A percentile compares a stretch with the other conserved stretches of the same genome.
Conservation (phyloP, 192 early-diverging fungal species). For the Jimgerdemannia flammicorona region DNA sequence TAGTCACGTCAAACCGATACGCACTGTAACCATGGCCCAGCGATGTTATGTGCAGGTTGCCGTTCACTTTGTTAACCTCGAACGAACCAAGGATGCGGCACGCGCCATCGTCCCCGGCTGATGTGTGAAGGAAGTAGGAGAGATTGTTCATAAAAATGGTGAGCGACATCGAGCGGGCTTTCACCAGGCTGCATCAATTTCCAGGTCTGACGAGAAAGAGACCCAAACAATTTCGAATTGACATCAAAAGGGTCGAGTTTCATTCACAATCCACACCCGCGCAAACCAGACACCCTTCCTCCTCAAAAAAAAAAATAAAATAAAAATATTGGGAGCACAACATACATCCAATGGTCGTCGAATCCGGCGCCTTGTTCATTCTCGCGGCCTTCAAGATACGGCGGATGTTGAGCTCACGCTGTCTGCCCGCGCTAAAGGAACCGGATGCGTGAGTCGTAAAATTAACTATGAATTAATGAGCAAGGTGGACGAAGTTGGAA, state of each 20-base stretch:
- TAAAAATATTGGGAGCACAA: background rate
- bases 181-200: too few relatives aligned
- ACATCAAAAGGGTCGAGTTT: too few relatives aligned
- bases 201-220: too few relatives aligned
- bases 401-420: background rate
- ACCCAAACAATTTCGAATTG: too few relatives aligned
- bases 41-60: slow-evolving; percentile 90
- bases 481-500: too few relatives aligned
- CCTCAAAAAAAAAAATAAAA: too few relatives aligned
- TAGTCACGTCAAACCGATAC: background rate
- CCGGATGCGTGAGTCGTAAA: too few relatives aligned
- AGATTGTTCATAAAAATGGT: too few relatives aligned
- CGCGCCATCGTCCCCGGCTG: slow-evolving; percentile 42
- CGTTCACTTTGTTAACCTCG: slow-evolving; percentile 74
- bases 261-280: too few relatives aligned
- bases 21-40: slow-evolving; percentile 80
- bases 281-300: too few relatives aligned
- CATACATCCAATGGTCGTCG: background rate
- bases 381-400: background rate
- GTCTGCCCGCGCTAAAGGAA: background rate
- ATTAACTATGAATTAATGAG: too few relatives aligned
- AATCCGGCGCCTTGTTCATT: background rate
- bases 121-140: background rate
- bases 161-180: too few relatives aligned
- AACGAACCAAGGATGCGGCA: slow-evolving; percentile 77